Percentiles rank a stretch among this genome's conserved stretches.
Evolutionary conservation across 148 eudicot species (phyloP).

Genomic region (Rhododendron henanense): DNA sequence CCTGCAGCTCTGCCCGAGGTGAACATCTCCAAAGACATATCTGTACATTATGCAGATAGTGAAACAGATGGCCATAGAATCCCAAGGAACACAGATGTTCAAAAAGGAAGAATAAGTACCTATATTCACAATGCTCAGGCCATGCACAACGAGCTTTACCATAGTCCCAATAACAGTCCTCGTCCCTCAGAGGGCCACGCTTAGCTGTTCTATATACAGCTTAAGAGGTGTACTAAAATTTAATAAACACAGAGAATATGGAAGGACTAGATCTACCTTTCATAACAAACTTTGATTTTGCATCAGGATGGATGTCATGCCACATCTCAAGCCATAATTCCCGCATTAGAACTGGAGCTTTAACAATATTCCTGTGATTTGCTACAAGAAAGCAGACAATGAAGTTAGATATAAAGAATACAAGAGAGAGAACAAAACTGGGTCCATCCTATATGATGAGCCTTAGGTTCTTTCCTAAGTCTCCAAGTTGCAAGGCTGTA

Average conservation of each 20-base stretch:
- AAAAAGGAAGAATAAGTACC: constrained; percentile 35
- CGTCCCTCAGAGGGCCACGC: constrained; percentile 92
- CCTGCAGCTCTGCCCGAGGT: constrained; percentile 96
- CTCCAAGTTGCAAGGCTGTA: neutral
- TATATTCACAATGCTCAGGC: constrained; percentile 92
- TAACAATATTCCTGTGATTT: constrained; percentile 92
- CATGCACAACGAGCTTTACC: constrained; percentile 98
- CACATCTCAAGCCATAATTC: constrained; percentile 99
- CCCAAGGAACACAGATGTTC: constrained; percentile 1
- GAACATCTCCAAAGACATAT: constrained; percentile 93
- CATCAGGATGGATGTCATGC: constrained; percentile 91
- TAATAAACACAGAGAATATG: neutral
- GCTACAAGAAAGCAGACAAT: constrained; percentile 43
- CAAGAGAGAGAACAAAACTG: neutral
- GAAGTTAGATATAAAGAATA: neutral
- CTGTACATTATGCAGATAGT: constrained; percentile 34
- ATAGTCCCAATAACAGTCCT: constrained; percentile 95
- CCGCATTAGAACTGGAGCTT: constrained; percentile 83
- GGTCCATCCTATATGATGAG: neutral
- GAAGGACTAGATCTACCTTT: constrained; percentile 46
- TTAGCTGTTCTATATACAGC: constrained; percentile 36
- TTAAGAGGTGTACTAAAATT: constrained; percentile 5
- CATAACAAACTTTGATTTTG: constrained; percentile 70
- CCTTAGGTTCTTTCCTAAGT: neutral
- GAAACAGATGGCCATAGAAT: neutral